phyloP scores from a whole-genome alignment of 2,329 filamentous ascomycete species.

The Verticillium tricorpus region DNA sequence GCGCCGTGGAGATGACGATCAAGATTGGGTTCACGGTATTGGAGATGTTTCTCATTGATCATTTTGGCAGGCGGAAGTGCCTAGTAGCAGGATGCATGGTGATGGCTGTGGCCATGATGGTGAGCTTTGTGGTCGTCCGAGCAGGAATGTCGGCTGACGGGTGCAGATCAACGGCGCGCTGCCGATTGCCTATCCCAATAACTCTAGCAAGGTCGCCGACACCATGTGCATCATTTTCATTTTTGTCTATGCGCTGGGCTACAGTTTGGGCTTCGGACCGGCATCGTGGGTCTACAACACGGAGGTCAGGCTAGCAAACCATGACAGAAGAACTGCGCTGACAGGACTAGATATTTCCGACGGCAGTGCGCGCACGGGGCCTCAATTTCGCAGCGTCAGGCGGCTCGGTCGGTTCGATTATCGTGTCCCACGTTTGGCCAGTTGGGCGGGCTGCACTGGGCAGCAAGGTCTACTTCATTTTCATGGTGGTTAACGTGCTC shows the following conservation, averaged over 20 bases:
- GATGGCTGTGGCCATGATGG: constrained; percentile 50
- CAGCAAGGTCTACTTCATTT: constrained; percentile 52
- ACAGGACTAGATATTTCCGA: constrained; percentile 48
- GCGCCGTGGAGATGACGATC: constrained; percentile 51
- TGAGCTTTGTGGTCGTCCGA: constrained; percentile 20
- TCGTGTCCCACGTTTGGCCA: constrained; percentile 52
- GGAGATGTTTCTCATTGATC: constrained; percentile 54
- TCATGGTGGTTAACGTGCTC: constrained; percentile 46
- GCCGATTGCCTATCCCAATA: constrained; percentile 45
- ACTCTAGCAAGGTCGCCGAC: constrained; percentile 42
- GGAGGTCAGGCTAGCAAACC: constrained; percentile 34
- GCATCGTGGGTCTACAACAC: constrained; percentile 56
- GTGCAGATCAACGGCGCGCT: constrained; percentile 48
- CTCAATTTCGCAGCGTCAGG: constrained; percentile 51
- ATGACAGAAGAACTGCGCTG: neutral
- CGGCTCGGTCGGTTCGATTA: constrained; percentile 50
- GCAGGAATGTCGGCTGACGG: neutral
- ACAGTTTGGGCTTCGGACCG: constrained; percentile 53
- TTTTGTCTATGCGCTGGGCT: constrained; percentile 54
- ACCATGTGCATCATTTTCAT: constrained; percentile 50
- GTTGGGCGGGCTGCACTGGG: constrained; percentile 46
- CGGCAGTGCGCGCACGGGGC: constrained; percentile 49
- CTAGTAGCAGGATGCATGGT: constrained; percentile 43
- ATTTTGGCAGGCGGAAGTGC: constrained; percentile 42
- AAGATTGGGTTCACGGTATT: constrained; percentile 53